Evolutionary conservation across 768 basidiomycete genomes (phyloP).

Genomic region (Clitopilus hobsonii): DNA sequence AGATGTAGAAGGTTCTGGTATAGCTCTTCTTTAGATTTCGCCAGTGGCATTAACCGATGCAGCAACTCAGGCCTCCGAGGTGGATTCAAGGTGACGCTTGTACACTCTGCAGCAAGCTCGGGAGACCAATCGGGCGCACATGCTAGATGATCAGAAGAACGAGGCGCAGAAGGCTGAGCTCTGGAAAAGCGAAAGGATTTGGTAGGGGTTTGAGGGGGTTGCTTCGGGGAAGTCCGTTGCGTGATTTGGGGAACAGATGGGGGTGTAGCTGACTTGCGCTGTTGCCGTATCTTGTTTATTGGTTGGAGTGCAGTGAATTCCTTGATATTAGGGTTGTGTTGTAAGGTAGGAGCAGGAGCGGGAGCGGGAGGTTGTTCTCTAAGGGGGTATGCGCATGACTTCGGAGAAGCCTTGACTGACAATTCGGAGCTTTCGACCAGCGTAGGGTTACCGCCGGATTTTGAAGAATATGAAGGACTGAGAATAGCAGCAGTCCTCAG

Average conservation of each 20-base stretch:
- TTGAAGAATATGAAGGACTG: no score
- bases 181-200: no score
- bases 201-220: no score
- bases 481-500: no score
- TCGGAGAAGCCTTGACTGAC: not conserved
- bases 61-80: not conserved
- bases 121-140: not conserved
- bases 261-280: no score
- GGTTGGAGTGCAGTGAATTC: not conserved
- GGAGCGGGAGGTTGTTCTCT: not conserved
- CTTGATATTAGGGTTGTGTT: not conserved
- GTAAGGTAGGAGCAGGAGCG: not conserved
- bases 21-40: conserved; percentile 26
- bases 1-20: conserved; percentile 39
- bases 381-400: not conserved
- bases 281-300: no score
- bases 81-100: not conserved
- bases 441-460: no score
- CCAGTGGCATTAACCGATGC: conserved; percentile 16
- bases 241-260: not conserved
- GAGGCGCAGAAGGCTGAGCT: not conserved
- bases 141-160: not conserved
- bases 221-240: no score
- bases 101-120: not conserved
- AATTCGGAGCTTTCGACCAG: not conserved